phyloP scores from a whole-genome alignment of 805 yeast genomes.

The Wickerhamiella bombiphila region DNA sequence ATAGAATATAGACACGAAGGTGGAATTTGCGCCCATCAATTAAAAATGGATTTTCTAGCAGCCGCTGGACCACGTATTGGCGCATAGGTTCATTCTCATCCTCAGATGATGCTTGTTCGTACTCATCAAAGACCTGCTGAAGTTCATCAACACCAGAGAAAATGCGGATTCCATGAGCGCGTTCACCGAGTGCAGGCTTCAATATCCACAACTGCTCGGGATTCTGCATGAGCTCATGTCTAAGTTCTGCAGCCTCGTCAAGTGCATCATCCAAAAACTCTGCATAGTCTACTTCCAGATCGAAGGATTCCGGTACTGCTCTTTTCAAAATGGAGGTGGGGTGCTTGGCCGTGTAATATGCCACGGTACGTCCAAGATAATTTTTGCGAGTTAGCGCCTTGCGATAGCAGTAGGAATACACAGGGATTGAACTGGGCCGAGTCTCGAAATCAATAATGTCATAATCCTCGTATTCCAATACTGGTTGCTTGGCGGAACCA shows the following conservation, averaged over 20 bases:
- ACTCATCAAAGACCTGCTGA: slow-evolving; percentile 69
- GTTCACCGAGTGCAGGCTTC: slow-evolving; percentile 94
- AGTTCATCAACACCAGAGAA: slow-evolving; percentile 67
- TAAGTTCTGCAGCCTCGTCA: slow-evolving; percentile 80
- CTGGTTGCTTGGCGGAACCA: too few species aligned
- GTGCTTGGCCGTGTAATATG: slow-evolving; percentile 55
- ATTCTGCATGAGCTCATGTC: slow-evolving; percentile 53
- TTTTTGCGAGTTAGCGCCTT: slow-evolving; percentile 88
- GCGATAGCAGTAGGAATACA: slow-evolving; percentile 53
- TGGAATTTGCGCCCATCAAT: slow-evolving; percentile 72
- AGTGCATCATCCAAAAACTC: slow-evolving; percentile 88
- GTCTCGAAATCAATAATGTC: slow-evolving; percentile 70
- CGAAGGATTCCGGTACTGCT: slow-evolving; percentile 62
- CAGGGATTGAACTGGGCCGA: slow-evolving; percentile 10
- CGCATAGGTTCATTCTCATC: slow-evolving; percentile 50
- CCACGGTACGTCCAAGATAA: slow-evolving; percentile 73
- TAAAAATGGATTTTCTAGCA: slow-evolving; percentile 53
- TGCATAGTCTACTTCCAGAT: slow-evolving; percentile 84
- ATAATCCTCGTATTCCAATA: slow-evolving; percentile 75
- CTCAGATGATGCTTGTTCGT: slow-evolving; percentile 58
- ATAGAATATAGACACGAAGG: slow-evolving; percentile 67
- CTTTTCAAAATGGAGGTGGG: slow-evolving; percentile 45
- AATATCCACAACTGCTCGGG: slow-evolving; percentile 56
- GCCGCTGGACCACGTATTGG: slow-evolving; percentile 82
- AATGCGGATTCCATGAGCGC: slow-evolving; percentile 87